Base-by-base conservation (phyloP, 1,284 basidiomycete species). In the Ustilago xerochloae region DNA sequence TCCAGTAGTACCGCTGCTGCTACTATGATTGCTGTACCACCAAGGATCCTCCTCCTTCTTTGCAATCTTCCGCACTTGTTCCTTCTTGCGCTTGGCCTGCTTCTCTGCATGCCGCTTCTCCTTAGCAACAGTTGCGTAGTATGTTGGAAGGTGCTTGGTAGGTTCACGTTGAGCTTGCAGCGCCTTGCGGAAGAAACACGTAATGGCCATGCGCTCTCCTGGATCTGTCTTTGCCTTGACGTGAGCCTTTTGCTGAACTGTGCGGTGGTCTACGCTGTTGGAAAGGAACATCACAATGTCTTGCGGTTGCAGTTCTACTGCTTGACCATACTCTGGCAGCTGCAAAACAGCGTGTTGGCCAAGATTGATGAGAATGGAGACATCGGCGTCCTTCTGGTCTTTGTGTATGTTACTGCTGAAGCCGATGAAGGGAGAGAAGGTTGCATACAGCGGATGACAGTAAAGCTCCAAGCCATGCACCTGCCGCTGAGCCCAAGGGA, bases 391-490 rank as follows among this genome's bases (percentile, higher is more conserved):
- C 12, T 26, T 45, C 26, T 26, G 13, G 30, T 54, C 41, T 6
- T 1, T 24, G 20, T 54, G 52, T 24, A 13, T 1, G 2, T 18
- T 32, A 24, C 39, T 41, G 6, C 32, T 26, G 33, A 47, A 55
- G 15, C 53, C 53, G 16, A 9, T 20, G 24, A 55, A 55, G 1
- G 33, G 32, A 2, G 20, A 18, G 13, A 47, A 28, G 10, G 53
- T 55, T 5, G 43, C 26, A 16, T 55, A 55, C 32, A 56, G 46
- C 9, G 29, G 26, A 18, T 48, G 46, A 13, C 46, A 48, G 29
- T n/a, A 32, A 8, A 6, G 2, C 6, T 48, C 46, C 8, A 32
- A n/a, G 4, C 29, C 46, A 32, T 9, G 29, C 15, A 46, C 43
- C 4, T 29, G 43, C 12, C 28, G 9, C 24, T 26, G 5, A 6